A percentile compares a stretch with the other conserved stretches of the same genome.
phyloP scores from a whole-genome alignment of 163 green algal genomes.

The Scenedesmus sp. region DNA sequence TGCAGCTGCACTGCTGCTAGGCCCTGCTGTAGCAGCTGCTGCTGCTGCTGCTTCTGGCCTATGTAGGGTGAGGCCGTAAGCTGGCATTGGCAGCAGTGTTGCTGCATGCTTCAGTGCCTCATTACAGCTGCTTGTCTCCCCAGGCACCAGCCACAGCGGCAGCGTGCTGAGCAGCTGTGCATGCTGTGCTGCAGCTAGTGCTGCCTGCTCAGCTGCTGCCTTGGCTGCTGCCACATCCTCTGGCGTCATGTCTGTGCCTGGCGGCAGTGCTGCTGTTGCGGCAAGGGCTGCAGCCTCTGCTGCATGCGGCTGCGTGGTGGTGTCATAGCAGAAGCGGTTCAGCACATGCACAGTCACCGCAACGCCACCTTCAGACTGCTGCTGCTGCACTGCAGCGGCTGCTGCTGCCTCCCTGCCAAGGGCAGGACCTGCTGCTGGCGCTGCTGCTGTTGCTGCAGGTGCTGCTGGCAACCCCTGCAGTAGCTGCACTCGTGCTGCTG shows the following conservation, averaged over 20 bases:
- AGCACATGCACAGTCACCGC: neutral
- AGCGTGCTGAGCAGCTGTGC: conserved; percentile 58
- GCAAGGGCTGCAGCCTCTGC: conserved; percentile 18
- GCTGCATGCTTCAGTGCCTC: conserved; percentile 63
- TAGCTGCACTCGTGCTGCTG: conserved; percentile 12
- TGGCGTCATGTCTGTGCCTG: conserved; percentile 41
- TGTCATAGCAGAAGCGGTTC: conserved; percentile 45
- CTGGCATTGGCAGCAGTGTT: conserved; percentile 67
- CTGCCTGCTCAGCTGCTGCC: conserved; percentile 54
- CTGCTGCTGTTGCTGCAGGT: neutral
- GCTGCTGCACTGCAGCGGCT: neutral
- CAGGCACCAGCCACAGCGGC: conserved; percentile 79
- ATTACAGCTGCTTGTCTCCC: conserved; percentile 59
- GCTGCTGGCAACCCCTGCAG: neutral
- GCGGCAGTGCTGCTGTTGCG: conserved; percentile 14
- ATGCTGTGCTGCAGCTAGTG: conserved; percentile 13
- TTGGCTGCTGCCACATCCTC: conserved; percentile 52
- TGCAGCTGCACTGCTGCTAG: neutral
- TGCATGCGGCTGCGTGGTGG: neutral
- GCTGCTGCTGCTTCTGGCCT: neutral
- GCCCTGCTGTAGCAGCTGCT: neutral
- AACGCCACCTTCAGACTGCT: neutral
- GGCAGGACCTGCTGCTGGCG: neutral
- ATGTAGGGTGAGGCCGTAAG: conserved; percentile 73
- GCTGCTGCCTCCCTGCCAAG: neutral